Base-by-base conservation (phyloP, 108 stramenopile genomes). In the Cyclotella kingstonii region DNA sequence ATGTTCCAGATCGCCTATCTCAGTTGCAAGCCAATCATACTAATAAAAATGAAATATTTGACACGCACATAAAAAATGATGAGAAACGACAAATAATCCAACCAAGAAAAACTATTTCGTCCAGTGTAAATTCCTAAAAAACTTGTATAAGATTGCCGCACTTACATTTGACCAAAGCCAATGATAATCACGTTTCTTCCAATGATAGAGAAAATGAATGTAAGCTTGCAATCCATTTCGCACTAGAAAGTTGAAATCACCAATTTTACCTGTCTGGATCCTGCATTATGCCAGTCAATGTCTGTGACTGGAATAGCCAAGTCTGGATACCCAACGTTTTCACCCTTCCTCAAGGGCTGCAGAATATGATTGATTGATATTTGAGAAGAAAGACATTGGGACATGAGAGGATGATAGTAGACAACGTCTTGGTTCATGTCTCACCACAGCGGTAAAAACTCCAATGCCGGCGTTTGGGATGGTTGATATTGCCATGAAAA, bases 391-490 rank as follows among this genome's bases (percentile, higher is more conserved):
- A 12, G 12, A 8, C 36, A 38, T 10, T 10, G 36, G 36, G 36
- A 38, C 36, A 38, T 10, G 36, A 38, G n/a, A n/a, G n/a, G n/a
- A n/a, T n/a, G n/a, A n/a, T n/a, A n/a, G n/a, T n/a, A n/a, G n/a
- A n/a, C n/a, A n/a, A 36, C 36, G 36, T 36, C 11, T 36, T 11
- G 36, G 36, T 36, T 11, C 9, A 36, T 7, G 9, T 26, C 36
- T 36, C 36, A 34, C 40, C 10, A 56, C 25, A 2, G 55, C 87
- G n/a, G 87, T 82, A 60, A 79, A 89, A 56, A 89, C 71, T 11
- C 87, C 87, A 0, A 89, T 63, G 26, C 87, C 87, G 41, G 84
- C 81, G 11, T 78, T 78, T 15, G 73, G 74, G 10, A 89, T 76
- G 6, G 84, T 78, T 0, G 87, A 89, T 10, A 51, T 54, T 6